These are phyloP conservation scores for Basidiobolus heterosporus DNA, from an alignment of 371 early-diverging fungal species.

Conservation along the genomic window DNA sequence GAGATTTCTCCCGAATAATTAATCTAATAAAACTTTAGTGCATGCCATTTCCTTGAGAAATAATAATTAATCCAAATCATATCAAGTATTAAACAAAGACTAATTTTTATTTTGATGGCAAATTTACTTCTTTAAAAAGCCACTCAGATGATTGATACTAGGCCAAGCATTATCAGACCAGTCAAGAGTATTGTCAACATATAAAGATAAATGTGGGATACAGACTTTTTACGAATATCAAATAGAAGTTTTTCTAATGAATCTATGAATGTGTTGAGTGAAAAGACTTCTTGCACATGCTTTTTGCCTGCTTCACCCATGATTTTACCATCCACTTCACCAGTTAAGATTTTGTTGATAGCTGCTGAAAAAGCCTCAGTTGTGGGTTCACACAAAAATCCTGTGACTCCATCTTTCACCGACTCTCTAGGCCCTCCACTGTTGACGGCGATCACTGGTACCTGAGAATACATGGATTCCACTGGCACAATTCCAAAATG, in stretches of 20 bases:
- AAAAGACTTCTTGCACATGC: slow-evolving; percentile 43
- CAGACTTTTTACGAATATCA: slow-evolving; percentile 8
- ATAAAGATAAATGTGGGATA: background rate
- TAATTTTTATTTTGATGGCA: no score
- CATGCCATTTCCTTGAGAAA: no score
- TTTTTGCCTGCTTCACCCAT: slow-evolving; percentile 48
- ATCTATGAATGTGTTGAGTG: slow-evolving; percentile 43
- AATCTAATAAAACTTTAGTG: no score
- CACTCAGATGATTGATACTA: background rate
- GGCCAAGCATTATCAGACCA: background rate
- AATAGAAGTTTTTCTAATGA: slow-evolving; percentile 40
- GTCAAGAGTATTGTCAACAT: background rate
- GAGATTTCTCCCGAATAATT: no score
- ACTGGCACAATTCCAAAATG: slow-evolving; percentile 94
- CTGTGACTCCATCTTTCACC: slow-evolving; percentile 53
- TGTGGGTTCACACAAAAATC: slow-evolving; percentile 45
- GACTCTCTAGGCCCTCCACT: slow-evolving; percentile 78
- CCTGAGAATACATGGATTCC: slow-evolving; percentile 79
- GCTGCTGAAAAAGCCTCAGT: slow-evolving; percentile 45
- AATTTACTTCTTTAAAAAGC: no score
- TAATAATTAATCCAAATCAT: no score
- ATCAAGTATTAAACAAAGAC: no score
- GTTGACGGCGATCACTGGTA: slow-evolving; percentile 78
- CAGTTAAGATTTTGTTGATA: slow-evolving; percentile 24
- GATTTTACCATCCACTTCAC: slow-evolving; percentile 10